Percentiles rank a stretch among this genome's conserved stretches.
Conservation (phyloP, 495 filamentous ascomycete species). For the Hyaloscypha finlandica region DNA sequence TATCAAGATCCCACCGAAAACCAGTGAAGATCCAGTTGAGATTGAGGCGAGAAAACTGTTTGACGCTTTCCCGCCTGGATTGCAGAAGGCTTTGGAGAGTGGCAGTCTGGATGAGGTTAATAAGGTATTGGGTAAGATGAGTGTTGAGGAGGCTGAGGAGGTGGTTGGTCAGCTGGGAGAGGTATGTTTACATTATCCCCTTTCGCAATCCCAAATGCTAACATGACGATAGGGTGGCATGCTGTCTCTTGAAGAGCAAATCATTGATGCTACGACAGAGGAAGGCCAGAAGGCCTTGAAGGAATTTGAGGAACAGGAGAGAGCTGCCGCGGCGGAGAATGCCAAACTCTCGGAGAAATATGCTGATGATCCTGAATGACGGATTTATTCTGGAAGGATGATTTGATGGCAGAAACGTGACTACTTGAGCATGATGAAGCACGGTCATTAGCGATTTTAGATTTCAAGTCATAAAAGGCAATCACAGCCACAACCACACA, state of each 20-base stretch:
- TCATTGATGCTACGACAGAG: slow-evolving; percentile 95
- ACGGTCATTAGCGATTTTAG: neutral
- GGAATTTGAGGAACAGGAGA: slow-evolving; percentile 65
- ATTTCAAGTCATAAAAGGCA: neutral
- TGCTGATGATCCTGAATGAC: slow-evolving; percentile 36
- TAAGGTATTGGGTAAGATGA: slow-evolving; percentile 92
- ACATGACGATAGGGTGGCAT: slow-evolving; percentile 64
- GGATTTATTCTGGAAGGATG: slow-evolving; percentile 18
- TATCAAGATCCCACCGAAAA: slow-evolving; percentile 72
- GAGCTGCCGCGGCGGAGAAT: slow-evolving; percentile 36
- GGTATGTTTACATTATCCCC: slow-evolving; percentile 40
- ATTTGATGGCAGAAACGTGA: slow-evolving; percentile 26
- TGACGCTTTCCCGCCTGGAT: slow-evolving; percentile 76
- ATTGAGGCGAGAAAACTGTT: slow-evolving; percentile 73
- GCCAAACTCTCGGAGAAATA: slow-evolving; percentile 37
- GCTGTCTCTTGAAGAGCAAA: slow-evolving; percentile 86
- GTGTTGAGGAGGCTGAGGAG: slow-evolving; percentile 88
- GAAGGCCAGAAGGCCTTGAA: slow-evolving; percentile 79
- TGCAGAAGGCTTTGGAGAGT: slow-evolving; percentile 79
- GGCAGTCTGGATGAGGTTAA: slow-evolving; percentile 93
- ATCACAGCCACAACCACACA: neutral
- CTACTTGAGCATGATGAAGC: slow-evolving; percentile 19
- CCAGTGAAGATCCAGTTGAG: slow-evolving; percentile 65
- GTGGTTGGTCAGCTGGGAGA: slow-evolving; percentile 82
- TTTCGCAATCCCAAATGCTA: neutral